Percentiles rank a stretch among this genome's conserved stretches.
These are phyloP conservation scores for Stipa capillata DNA, from an alignment of 176 grass and related monocot genomes.

Conservation along the genomic window DNA sequence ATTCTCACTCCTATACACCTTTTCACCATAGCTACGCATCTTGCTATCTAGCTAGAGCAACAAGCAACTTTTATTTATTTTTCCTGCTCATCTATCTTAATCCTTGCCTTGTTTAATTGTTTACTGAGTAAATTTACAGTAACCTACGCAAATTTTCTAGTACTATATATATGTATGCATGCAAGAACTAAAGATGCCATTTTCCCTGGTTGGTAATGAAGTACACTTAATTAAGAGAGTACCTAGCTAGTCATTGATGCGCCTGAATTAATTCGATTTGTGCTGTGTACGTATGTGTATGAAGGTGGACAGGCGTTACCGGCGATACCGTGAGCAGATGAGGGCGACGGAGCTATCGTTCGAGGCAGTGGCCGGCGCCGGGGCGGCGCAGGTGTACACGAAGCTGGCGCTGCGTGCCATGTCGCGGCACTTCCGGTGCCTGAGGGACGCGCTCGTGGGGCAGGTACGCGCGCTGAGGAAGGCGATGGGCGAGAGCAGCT, in stretches of 20 bases:
- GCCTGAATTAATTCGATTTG: neutral
- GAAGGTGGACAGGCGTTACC: constrained; percentile 66
- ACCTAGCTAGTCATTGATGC: neutral
- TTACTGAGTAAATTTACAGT: too few relatives aligned
- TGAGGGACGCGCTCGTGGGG: constrained; percentile 37
- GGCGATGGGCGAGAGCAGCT: constrained; percentile 30
- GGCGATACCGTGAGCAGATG: constrained; percentile 59
- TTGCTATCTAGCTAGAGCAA: neutral
- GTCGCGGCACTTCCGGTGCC: constrained; percentile 75
- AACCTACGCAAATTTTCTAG: neutral
- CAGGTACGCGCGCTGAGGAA: constrained; percentile 28
- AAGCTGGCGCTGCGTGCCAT: constrained; percentile 59
- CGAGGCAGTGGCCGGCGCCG: constrained; percentile 37
- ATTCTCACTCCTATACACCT: neutral
- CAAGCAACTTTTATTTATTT: neutral
- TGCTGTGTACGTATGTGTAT: neutral
- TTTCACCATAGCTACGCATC: neutral
- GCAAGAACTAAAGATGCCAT: too few relatives aligned
- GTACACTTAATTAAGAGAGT: neutral
- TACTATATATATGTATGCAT: too few relatives aligned
- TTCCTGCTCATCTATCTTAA: neutral
- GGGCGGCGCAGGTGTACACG: constrained; percentile 46
- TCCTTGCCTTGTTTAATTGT: too few relatives aligned
- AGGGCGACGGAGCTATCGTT: constrained; percentile 33
- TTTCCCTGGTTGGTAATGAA: too few relatives aligned